A percentile compares a stretch with the other conserved stretches of the same genome.
Conservation (phyloP, 2,329 filamentous ascomycete genomes). For the Orbilia ellipsospora region DNA sequence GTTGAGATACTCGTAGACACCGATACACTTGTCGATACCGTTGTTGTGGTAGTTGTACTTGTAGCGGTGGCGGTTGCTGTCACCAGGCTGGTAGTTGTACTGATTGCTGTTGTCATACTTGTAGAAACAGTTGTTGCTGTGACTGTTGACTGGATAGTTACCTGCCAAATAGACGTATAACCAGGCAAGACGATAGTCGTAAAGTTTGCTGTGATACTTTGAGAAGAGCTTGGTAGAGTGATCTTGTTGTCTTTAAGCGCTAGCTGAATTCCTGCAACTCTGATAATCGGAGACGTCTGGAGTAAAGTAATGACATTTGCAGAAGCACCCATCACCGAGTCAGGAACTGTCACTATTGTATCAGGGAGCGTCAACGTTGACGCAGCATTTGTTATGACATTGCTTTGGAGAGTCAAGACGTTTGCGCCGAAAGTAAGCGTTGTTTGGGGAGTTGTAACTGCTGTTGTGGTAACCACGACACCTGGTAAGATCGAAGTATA, state of each 20-base stretch:
- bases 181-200: conserved; percentile 10
- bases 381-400: conserved; percentile 16
- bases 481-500: conserved; percentile 3
- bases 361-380: conserved; percentile 9
- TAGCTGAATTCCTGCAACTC: background rate
- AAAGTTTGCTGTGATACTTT: background rate
- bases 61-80: background rate
- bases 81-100: background rate
- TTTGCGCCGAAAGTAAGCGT: conserved; percentile 10
- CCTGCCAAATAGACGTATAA: conserved; percentile 1
- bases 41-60: background rate
- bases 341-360: conserved; percentile 5
- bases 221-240: conserved; percentile 1
- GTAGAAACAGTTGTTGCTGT: conserved; percentile 1
- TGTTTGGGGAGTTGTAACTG: background rate
- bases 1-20: background rate
- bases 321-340: background rate
- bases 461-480: background rate
- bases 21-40: background rate
- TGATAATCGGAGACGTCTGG: conserved; percentile 4
- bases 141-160: background rate
- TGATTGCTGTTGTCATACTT: background rate
- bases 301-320: conserved; percentile 10
- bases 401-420: conserved; percentile 12
- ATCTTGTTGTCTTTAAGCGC: background rate